Conservation (phyloP, 2,329 filamentous ascomycete species). For the Huntiella bhutanensis region DNA sequence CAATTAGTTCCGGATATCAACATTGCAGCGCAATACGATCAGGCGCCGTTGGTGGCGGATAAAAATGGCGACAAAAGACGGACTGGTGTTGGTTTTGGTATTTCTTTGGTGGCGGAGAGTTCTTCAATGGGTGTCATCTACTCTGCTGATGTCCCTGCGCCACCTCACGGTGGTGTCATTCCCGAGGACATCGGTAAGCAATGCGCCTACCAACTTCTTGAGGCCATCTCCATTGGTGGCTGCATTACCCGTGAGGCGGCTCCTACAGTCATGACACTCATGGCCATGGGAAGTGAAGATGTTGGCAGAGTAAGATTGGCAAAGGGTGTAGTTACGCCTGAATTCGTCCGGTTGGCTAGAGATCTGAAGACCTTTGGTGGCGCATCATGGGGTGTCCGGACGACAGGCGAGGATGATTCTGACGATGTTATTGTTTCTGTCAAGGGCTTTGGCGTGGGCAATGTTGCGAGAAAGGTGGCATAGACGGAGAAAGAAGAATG, state of each 20-base stretch:
- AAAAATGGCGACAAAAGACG: constrained; percentile 37
- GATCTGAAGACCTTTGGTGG: constrained; percentile 80
- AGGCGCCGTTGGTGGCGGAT: constrained; percentile 36
- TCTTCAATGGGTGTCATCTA: constrained; percentile 64
- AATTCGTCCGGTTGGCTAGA: constrained; percentile 59
- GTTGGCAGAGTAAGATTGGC: constrained; percentile 73
- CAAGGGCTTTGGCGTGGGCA: constrained; percentile 83
- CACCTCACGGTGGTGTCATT: constrained; percentile 59
- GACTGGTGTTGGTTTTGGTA: constrained; percentile 76
- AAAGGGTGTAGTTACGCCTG: constrained; percentile 62
- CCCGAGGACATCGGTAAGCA: constrained; percentile 80
- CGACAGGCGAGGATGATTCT: constrained; percentile 46
- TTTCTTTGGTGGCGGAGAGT: constrained; percentile 84
- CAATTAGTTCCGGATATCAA: constrained; percentile 74
- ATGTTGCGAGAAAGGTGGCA: constrained; percentile 78
- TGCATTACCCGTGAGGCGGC: constrained; percentile 58
- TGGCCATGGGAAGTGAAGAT: constrained; percentile 97
- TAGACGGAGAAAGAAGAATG: constrained; percentile 17
- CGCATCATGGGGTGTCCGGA: constrained; percentile 75
- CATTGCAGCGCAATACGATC: constrained; percentile 63
- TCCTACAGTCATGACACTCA: constrained; percentile 61
- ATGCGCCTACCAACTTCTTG: constrained; percentile 76
- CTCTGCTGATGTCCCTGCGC: constrained; percentile 63
- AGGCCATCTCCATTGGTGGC: constrained; percentile 64
- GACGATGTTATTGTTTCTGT: constrained; percentile 72